phyloP scores from a whole-genome alignment of 768 basidiomycete species.

The Cyclocybe cylindracea region DNA sequence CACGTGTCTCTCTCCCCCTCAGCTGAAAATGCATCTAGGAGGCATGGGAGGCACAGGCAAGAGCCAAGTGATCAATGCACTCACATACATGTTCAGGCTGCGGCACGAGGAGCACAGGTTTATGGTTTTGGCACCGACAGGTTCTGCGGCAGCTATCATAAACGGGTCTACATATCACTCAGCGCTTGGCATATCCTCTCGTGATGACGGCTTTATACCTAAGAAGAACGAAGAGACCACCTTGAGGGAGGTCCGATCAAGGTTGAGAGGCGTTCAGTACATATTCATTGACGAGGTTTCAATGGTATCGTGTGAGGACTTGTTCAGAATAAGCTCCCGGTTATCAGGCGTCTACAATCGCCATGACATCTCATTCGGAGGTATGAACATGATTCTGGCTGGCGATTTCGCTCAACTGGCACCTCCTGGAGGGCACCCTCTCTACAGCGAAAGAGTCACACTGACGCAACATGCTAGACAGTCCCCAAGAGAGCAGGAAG shows the following conservation, averaged over 20 bases:
- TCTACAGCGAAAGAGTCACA: constrained; percentile 4
- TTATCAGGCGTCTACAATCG: constrained; percentile 16
- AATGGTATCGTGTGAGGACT: constrained; percentile 33
- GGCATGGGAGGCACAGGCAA: constrained; percentile 37
- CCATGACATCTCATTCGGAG: constrained; percentile 27
- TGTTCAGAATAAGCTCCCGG: constrained; percentile 27
- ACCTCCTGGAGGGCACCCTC: constrained; percentile 20
- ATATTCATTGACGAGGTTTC: too few relatives aligned
- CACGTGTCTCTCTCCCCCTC: constrained; percentile 10
- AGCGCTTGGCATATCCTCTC: constrained; percentile 24
- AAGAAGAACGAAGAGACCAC: constrained; percentile 3
- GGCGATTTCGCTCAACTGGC: constrained; percentile 48
- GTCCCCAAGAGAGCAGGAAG: constrained; percentile 33
- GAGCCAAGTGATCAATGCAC: constrained; percentile 27
- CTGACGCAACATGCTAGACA: constrained; percentile 20
- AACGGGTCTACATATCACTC: constrained; percentile 32
- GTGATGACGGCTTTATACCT: neutral
- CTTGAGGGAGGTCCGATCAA: too few relatives aligned
- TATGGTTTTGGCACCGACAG: constrained; percentile 27
- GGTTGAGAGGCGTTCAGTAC: too few relatives aligned
- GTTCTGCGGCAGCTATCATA: constrained; percentile 23
- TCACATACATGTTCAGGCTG: constrained; percentile 19
- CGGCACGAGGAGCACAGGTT: constrained; percentile 20
- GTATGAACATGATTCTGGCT: constrained; percentile 41
- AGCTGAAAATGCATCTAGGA: constrained; percentile 30